Conservation (phyloP, 2,329 filamentous ascomycete species). For the Lojkania enalia region DNA sequence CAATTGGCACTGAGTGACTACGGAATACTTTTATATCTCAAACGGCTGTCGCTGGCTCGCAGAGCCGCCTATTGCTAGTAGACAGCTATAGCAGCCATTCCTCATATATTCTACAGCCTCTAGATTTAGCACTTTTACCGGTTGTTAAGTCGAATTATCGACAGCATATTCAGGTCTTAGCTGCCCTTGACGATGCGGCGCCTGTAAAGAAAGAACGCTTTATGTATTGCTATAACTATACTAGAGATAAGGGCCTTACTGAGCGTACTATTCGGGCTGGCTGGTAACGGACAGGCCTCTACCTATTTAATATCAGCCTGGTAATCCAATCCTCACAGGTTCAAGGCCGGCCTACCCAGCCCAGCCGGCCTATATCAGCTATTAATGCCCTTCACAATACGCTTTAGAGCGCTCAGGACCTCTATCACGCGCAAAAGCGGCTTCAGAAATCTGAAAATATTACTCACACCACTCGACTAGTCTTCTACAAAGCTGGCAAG, state of each 20-base stretch:
- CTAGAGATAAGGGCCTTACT: conserved; percentile 6
- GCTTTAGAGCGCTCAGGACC: no score
- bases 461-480: no score
- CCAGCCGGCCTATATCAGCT: no score
- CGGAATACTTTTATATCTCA: conserved; percentile 6
- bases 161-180: conserved; percentile 4
- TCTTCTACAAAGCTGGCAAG: no score
- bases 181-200: conserved; percentile 7
- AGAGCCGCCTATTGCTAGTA: conserved; percentile 2
- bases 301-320: conserved; percentile 3
- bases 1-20: conserved; percentile 7
- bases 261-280: conserved; percentile 3
- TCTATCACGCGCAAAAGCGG: no score
- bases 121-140: conserved; percentile 6
- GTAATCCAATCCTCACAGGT: conserved; percentile 4
- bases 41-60: not conserved
- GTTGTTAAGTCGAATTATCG: conserved; percentile 9
- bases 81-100: conserved; percentile 7
- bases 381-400: no score
- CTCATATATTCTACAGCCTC: conserved; percentile 13
- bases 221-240: conserved; percentile 5
- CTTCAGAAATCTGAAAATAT: no score
- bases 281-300: conserved; percentile 2
- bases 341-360: not conserved
- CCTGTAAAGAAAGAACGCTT: conserved; percentile 16